Base-by-base conservation (phyloP, 352 stramenopile genomes). In the Globisporangium barbulae region DNA sequence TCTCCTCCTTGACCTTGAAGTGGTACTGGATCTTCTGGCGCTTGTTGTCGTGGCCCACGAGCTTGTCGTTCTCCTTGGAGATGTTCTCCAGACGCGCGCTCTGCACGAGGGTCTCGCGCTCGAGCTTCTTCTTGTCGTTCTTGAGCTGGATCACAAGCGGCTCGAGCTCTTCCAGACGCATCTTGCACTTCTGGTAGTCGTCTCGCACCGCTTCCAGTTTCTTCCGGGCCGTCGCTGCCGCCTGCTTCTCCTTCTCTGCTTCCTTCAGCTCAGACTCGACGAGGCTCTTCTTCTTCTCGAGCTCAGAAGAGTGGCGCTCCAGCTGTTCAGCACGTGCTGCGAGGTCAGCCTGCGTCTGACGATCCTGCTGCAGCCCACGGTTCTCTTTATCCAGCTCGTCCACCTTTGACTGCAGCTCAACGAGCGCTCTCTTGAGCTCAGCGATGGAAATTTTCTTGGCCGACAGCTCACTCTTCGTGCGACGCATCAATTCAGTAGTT, bases 21-120 rank as follows among this genome's bases (percentile, higher is more conserved):
- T 94, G 83, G 37, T 94, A 81, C 59, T 94, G 85, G 64, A 94
- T 94, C 68, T 89, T 90, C 59, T 94, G 85, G 9, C 81, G 78
- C 42, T 76, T 85, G 63, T 94, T 94, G 67, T 89, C 72, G 41
- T 94, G 85, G 3, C 83, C 83, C 8, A 91, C 81, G 8, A 94
- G 78, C 58, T 90, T 81, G 63, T 91, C 81, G 39, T 91, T 91
- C 49, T 82, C 83, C 19, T 78, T 72, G 1, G 67, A 67, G 30
- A 73, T 67, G 21, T 76, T 59, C 69, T 85, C 65, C 52, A 83
- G 61, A 66, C 53, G 44, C 39, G 59, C 30, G 19, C 55, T 71
- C 39, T 74, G 53, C 5, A 59, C 47, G 30, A 58, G 58, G 0
- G 65, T 62, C 54, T 76, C 71, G 15, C 59, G 70, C 41, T 79